Percentiles rank a stretch among this genome's conserved stretches.
Evolutionary conservation across 2,329 filamentous ascomycete species (phyloP).

Genomic region (Aspergillus tanneri): DNA sequence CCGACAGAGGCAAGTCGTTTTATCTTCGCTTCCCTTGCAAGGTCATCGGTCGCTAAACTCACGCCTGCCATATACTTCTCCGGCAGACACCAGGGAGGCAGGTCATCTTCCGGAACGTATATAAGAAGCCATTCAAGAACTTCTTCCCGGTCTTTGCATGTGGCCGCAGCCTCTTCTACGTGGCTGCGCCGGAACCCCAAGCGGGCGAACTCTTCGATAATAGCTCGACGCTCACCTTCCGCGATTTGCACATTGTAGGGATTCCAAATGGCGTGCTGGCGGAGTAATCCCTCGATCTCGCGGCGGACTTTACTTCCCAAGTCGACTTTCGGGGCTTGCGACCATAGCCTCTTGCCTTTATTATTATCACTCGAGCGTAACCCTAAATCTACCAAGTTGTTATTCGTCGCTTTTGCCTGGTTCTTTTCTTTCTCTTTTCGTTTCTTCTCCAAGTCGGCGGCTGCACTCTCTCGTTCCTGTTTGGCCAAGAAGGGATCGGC

Average conservation of each 20-base stretch:
- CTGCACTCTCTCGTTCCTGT: slow-evolving; percentile 75
- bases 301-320: slow-evolving; percentile 80
- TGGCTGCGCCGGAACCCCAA: slow-evolving; percentile 88
- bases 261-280: slow-evolving; percentile 82
- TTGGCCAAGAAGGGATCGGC: slow-evolving; percentile 86
- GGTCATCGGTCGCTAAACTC: slow-evolving; percentile 76
- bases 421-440: slow-evolving; percentile 65
- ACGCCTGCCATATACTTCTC: slow-evolving; percentile 90
- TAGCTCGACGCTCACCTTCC: slow-evolving; percentile 53
- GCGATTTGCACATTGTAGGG: slow-evolving; percentile 69
- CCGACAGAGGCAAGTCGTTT: slow-evolving; percentile 79
- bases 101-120: slow-evolving; percentile 93
- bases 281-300: slow-evolving; percentile 75
- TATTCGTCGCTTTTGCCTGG: slow-evolving; percentile 62
- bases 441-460: slow-evolving; percentile 74
- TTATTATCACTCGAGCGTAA: slow-evolving; percentile 36
- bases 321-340: slow-evolving; percentile 82
- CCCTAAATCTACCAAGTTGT: slow-evolving; percentile 50
- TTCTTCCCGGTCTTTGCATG: slow-evolving; percentile 90
- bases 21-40: slow-evolving; percentile 77
- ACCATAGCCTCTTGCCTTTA: slow-evolving; percentile 70
- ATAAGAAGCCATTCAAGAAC: slow-evolving; percentile 94
- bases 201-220: slow-evolving; percentile 71
- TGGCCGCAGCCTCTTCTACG: slow-evolving; percentile 78
- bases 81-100: slow-evolving; percentile 89